Conservation (phyloP, 192 early-diverging fungal species). For the Pilaira anomala region DNA sequence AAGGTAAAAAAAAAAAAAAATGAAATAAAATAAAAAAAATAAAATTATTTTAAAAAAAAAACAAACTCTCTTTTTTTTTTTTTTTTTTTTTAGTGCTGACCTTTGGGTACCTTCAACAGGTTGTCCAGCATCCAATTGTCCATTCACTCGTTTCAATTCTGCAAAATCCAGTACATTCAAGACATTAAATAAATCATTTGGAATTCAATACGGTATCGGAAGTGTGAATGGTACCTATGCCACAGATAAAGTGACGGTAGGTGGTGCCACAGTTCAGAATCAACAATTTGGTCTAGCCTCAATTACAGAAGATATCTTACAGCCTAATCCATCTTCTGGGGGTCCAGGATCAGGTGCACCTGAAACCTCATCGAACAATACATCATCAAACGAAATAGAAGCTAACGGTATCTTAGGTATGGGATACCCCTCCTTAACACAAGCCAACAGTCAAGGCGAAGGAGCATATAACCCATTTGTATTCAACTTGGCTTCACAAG, state of each 20-base stretch:
- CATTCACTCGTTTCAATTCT: constrained; percentile 19
- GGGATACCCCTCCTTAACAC: constrained; percentile 32
- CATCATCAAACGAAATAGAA: neutral
- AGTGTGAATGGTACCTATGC: constrained; percentile 32
- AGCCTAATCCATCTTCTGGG: neutral
- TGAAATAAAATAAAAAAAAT: neutral
- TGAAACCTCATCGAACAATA: neutral
- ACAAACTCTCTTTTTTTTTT: neutral
- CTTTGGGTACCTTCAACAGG: constrained; percentile 30
- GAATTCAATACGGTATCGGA: constrained; percentile 36
- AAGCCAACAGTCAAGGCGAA: constrained; percentile 14
- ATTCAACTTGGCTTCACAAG: constrained; percentile 25
- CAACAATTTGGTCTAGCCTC: constrained; percentile 37
- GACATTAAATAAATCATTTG: constrained; percentile 9
- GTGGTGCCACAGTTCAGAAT: constrained; percentile 16
- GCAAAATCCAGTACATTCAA: constrained; percentile 32
- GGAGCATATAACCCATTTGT: constrained; percentile 33
- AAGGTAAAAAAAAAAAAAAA: constrained; percentile 26
- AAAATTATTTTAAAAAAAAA: neutral
- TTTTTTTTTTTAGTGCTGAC: constrained; percentile 29
- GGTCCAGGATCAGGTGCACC: neutral
- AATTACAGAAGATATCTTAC: constrained; percentile 24
- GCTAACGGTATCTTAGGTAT: constrained; percentile 37
- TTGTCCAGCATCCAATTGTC: constrained; percentile 25
- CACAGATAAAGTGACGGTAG: constrained; percentile 25